Base-by-base conservation (phyloP, 768 basidiomycete species). In the Pleurotus giganteus region DNA sequence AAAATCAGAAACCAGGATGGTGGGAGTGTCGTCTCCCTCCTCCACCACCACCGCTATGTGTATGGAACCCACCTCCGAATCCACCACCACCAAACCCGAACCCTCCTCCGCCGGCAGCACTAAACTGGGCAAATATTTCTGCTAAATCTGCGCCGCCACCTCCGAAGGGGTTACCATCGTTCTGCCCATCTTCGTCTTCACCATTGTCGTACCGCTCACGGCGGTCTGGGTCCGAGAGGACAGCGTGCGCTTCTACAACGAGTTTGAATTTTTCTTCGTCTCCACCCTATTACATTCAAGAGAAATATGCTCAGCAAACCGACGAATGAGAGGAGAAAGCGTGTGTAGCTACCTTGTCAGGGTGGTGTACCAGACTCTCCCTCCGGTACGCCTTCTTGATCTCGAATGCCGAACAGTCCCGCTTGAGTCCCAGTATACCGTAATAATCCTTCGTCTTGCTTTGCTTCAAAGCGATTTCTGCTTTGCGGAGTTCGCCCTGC, bases 241-340 rank as follows among this genome's bases (percentile, higher is more conserved):
- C 87, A 6, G 83, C 80, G 58, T 94, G 79, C 2, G 91, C 90
- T 69, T 94, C 93, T 0, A 77, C 83, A 27, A 92, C 86, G 19
- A 93, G 79, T 70, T 98, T 97, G 82, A 98, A 98, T 62, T 91
- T 89, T 65, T 97, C 96, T 63, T 96, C 94, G 66, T 94, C 91
- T 26, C 95, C 95, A 24, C 95, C 94, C 86, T 91, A 57, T 57
- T 57, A 31, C 65, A 31, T n/a, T 31, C 15, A 44, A 13, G 41
- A 37, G 19, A 6, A 32, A 21, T 49, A 13, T 15, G 12, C 9
- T 7, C 15, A 41, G n/a, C n/a, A n/a, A n/a, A n/a, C n/a, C n/a
- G n/a, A 17, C 39, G 19, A 27, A 24, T 29, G 19, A 44, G 39
- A 27, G 15, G 59, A 50, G 61, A 28, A 53, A 31, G 37, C 17